These are phyloP conservation scores for Pseudogymnoascus sp. DNA, from an alignment of 2,329 filamentous ascomycete genomes.

Conservation along the genomic window DNA sequence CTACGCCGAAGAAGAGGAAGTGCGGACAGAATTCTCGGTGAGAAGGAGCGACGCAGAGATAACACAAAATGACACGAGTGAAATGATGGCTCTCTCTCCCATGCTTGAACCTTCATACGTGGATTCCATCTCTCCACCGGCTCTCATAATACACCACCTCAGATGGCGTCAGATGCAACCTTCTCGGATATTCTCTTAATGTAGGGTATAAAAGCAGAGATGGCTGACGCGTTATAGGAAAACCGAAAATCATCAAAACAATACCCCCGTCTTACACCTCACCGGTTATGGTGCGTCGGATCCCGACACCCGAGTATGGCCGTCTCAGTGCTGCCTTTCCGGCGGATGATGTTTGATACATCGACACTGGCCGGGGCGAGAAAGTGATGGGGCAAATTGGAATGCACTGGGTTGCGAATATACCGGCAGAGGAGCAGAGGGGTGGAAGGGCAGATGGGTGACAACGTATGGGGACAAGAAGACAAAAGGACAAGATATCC, in stretches of 20 bases:
- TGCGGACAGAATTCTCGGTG: neutral
- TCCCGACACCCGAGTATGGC: neutral
- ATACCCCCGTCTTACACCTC: neutral
- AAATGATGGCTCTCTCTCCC: neutral
- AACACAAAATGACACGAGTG: neutral
- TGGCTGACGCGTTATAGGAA: neutral
- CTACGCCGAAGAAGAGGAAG: neutral
- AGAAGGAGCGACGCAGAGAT: neutral
- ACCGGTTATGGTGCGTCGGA: neutral
- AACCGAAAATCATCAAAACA: neutral
- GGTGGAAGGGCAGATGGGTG: too few species aligned
- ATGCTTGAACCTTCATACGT: too few species aligned
- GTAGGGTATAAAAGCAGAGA: neutral
- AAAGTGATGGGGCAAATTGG: neutral
- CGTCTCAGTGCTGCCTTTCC: neutral
- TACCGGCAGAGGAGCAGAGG: too few species aligned
- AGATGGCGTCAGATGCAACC: neutral
- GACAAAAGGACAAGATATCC: too few species aligned
- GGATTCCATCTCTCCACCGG: neutral
- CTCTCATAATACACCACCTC: neutral
- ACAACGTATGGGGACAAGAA: too few species aligned
- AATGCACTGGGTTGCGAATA: neutral
- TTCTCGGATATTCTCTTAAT: neutral
- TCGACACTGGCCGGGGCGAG: neutral
- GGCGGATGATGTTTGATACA: neutral